Conservation (phyloP, 225 moss, liverwort and hornwort genomes). For the Marchantia polymorpha region DNA sequence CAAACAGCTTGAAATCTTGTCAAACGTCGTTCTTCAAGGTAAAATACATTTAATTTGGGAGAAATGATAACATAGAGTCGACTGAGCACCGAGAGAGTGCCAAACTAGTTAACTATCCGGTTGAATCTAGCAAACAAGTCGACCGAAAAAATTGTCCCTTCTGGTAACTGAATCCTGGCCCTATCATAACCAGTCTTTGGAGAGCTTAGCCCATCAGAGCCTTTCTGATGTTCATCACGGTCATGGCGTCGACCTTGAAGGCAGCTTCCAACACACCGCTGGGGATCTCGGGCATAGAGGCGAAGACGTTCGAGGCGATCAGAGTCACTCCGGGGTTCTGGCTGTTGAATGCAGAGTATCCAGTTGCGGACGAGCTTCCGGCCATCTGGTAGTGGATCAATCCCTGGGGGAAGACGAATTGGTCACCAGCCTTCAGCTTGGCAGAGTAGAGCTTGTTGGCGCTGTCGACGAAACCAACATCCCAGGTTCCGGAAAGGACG, state of each 20-base stretch:
- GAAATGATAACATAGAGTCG: too few species aligned
- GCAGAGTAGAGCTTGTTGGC: slow-evolving; percentile 37
- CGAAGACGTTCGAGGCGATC: slow-evolving; percentile 31
- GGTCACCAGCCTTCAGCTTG: slow-evolving; percentile 46
- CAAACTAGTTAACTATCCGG: too few species aligned
- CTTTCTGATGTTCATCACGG: not conserved
- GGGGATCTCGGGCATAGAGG: slow-evolving; percentile 26
- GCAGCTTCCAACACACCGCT: slow-evolving; percentile 21
- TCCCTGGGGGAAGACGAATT: slow-evolving; percentile 52
- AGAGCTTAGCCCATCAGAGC: slow-evolving; percentile 3
- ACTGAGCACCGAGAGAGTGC: too few species aligned
- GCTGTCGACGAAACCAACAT: slow-evolving; percentile 53
- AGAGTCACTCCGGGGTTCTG: slow-evolving; percentile 48
- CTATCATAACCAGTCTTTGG: too few species aligned
- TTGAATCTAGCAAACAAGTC: too few species aligned
- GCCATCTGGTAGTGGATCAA: slow-evolving; percentile 53
- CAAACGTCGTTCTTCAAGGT: too few species aligned
- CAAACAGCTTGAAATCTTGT: too few species aligned
- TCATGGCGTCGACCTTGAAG: not conserved
- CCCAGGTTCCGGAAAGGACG: slow-evolving; percentile 43
- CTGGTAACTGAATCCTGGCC: too few species aligned
- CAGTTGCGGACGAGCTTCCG: slow-evolving; percentile 36
- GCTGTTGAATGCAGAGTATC: slow-evolving; percentile 40
- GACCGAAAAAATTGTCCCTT: too few species aligned
- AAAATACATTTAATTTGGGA: too few species aligned